A percentile compares a stretch with the other conserved stretches of the same genome.
Evolutionary conservation across 352 stramenopile species (phyloP).

Genomic region (Phytophthora pluvialis): DNA sequence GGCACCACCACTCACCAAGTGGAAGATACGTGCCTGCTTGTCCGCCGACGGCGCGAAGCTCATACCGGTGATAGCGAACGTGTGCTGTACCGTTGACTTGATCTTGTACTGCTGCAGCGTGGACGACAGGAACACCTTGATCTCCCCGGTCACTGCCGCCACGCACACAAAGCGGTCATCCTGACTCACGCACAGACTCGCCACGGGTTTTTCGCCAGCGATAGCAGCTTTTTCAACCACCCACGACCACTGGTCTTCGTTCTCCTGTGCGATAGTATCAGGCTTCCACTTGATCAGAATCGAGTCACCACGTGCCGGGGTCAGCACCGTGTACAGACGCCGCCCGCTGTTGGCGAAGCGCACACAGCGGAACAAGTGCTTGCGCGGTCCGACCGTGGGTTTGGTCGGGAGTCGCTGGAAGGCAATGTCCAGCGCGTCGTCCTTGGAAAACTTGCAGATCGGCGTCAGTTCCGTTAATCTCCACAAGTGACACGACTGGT

Average conservation of each 20-base stretch:
- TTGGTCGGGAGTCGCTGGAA: conserved; percentile 60
- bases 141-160: conserved; percentile 74
- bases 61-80: conserved; percentile 87
- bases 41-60: conserved; percentile 55
- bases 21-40: conserved; percentile 41
- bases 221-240: conserved; percentile 56
- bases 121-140: conserved; percentile 63
- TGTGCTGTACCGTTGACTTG: conserved; percentile 64
- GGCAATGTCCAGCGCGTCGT: conserved; percentile 73
- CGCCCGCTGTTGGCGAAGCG: conserved; percentile 76
- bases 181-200: conserved; percentile 77
- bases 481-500: conserved; percentile 84
- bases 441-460: conserved; percentile 78
- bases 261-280: conserved; percentile 67
- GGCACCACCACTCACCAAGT: conserved; percentile 75
- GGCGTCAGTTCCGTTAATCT: conserved; percentile 68
- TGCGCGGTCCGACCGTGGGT: conserved; percentile 45
- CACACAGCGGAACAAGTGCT: conserved; percentile 86
- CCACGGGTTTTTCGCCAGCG: conserved; percentile 74
- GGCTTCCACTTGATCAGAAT: conserved; percentile 86
- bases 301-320: conserved; percentile 73
- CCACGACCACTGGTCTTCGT: conserved; percentile 78
- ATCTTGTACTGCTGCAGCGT: conserved; percentile 63
- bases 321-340: conserved; percentile 77
- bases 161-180: conserved; percentile 78